Base-by-base conservation (phyloP, 169 alveolate genomes). In the Plasmodium billcollinsi region DNA sequence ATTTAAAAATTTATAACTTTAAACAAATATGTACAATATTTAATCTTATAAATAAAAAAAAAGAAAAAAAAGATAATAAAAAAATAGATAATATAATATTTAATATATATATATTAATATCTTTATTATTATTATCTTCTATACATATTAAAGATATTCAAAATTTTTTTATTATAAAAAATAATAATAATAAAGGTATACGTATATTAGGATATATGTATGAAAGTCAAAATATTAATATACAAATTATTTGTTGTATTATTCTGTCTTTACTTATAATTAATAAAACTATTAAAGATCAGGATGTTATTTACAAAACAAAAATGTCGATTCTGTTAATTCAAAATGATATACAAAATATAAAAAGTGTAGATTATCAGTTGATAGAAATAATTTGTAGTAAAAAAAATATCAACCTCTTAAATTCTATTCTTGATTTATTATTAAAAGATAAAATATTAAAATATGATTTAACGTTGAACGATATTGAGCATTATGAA, bases 361-460 rank as follows among this genome's bases (percentile, higher is more conserved):
- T 80, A 45, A 80, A 80, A 47, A 71, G 52, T 15, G 72, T 80
- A 8, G 90, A 80, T 45, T 80, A 80, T 20, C 90, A 80, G 49
- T 61, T 80, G n/a, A 80, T 80, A 1, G 90, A 80, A 67, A 80
- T 80, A 4, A 80, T 80, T 20, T 80, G 90, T 43, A 80, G 90
- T 56, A 80, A 80, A 61, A 80, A 80, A 39, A 80, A 80, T 2
- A 67, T 80, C 0, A 66, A 26, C 45, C 24, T 80, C 26, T 47
- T 80, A n/a, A 69, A 67, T 47, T 54, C 7, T 11, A 45, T 80
- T 24, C 39, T 80, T 26, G 80, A 50, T 4, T 8, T 47, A 24
- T 61, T 80, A 6, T 20, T 80, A n/a, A 29, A 71, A 49, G 73
- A 69, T 8, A 80, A 80, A 62, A 43, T 11, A 2, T 45, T 76